Percentiles rank a stretch among this genome's conserved stretches.
Evolutionary conservation across 148 eudicot species (phyloP).

Genomic region (Polygonum aviculare): DNA sequence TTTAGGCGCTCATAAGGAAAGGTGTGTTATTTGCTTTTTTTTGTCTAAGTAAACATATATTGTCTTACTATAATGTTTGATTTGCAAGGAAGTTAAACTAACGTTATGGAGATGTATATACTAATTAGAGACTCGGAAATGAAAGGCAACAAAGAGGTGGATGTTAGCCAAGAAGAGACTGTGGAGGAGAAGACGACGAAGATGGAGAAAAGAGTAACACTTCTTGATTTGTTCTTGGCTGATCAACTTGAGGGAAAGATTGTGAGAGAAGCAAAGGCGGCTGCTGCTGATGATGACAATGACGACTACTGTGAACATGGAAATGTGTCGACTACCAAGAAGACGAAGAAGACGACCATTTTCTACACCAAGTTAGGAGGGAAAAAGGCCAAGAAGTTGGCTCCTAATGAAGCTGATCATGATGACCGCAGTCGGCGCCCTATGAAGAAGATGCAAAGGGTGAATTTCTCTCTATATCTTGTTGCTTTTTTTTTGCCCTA

Average conservation of each 20-base stretch:
- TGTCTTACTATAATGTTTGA: neutral
- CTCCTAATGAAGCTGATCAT: slow-evolving; percentile 19
- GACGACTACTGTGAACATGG: neutral
- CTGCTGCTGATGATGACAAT: neutral
- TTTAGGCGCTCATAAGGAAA: neutral
- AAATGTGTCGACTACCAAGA: neutral
- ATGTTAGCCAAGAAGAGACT: neutral
- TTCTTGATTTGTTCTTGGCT: slow-evolving; percentile 50
- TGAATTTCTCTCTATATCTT: slow-evolving; percentile 11
- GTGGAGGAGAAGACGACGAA: slow-evolving; percentile 14
- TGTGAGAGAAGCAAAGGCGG: neutral
- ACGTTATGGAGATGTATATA: neutral
- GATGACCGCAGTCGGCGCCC: slow-evolving; percentile 19
- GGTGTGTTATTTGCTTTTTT: neutral
- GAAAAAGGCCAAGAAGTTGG: slow-evolving; percentile 37
- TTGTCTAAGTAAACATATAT: neutral
- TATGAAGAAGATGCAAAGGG: slow-evolving; percentile 38
- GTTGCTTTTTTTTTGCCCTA: neutral
- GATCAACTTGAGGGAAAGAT: slow-evolving; percentile 20
- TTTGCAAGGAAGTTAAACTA: neutral
- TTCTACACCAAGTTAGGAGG: slow-evolving; percentile 14
- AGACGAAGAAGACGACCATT: neutral
- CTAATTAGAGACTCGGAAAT: slow-evolving; percentile 1
- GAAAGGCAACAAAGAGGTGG: slow-evolving; percentile 5
- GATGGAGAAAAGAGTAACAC: slow-evolving; percentile 39